Conservation (phyloP, 148 eudicot genomes). For the Chenopodium formosanum region DNA sequence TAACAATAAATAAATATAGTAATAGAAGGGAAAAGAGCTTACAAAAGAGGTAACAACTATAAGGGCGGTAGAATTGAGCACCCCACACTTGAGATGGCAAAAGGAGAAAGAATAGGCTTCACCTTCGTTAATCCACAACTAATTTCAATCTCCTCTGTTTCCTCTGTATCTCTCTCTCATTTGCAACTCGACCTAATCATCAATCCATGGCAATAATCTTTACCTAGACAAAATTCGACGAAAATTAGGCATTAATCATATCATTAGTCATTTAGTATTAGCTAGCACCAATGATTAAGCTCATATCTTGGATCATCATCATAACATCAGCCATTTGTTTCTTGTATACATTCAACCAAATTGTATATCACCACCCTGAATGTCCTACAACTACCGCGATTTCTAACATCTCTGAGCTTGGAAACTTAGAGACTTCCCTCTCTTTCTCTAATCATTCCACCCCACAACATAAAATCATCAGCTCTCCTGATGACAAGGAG, state of each 20-base stretch:
- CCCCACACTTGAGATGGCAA: slow-evolving; percentile 10
- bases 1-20: too few relatives aligned
- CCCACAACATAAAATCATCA: not conserved
- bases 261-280: not conserved
- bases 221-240: not conserved
- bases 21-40: not conserved
- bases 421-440: not conserved
- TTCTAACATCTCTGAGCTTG: slow-evolving; percentile 1
- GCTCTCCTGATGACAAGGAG: slow-evolving; percentile 1
- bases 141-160: slow-evolving; percentile 20
- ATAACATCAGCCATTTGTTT: slow-evolving; percentile 36
- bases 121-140: slow-evolving; percentile 25
- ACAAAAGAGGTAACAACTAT: not conserved
- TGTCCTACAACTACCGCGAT: not conserved
- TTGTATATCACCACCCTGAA: slow-evolving; percentile 31
- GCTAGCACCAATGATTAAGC: slow-evolving; percentile 30
- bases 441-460: not conserved
- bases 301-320: slow-evolving; percentile 33
- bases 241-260: not conserved
- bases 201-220: slow-evolving; percentile 12
- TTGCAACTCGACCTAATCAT: slow-evolving; percentile 5
- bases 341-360: slow-evolving; percentile 43
- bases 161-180: slow-evolving; percentile 26
- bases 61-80: not conserved
- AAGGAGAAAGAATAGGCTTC: slow-evolving; percentile 30